A percentile compares a stretch with the other conserved stretches of the same genome.
Evolutionary conservation across 306 rosid genomes (phyloP).

Genomic region (Delonix regia): DNA sequence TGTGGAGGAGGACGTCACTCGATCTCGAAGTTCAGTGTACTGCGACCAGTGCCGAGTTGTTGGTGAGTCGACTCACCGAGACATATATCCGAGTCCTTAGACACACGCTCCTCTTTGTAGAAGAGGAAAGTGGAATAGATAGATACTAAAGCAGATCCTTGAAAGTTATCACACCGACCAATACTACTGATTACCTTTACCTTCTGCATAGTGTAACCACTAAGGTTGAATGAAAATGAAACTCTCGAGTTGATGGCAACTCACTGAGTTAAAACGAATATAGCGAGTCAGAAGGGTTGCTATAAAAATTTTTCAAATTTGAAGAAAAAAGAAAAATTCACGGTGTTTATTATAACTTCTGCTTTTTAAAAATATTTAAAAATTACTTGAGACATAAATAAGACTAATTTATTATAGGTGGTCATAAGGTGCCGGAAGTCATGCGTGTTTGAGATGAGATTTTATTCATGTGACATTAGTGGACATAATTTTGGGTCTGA

Average conservation of each 20-base stretch:
- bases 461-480: neutral
- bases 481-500: neutral
- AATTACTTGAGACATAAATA: neutral
- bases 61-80: constrained; percentile 71
- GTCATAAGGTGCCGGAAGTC: neutral
- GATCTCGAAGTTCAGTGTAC: constrained; percentile 68
- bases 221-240: neutral
- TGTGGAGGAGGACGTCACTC: constrained; percentile 90
- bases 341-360: too few relatives aligned
- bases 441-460: neutral
- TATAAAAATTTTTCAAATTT: too few relatives aligned
- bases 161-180: neutral
- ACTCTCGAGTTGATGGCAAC: neutral
- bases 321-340: too few relatives aligned
- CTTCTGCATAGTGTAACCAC: neutral
- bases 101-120: neutral
- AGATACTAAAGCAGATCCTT: too few relatives aligned
- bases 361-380: too few relatives aligned
- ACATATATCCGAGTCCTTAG: neutral
- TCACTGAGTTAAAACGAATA: neutral
- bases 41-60: constrained; percentile 98
- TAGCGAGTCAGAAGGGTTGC: neutral
- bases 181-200: neutral
- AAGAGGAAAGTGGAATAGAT: neutral
- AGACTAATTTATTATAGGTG: neutral